These are phyloP conservation scores for Ganoderma sinense DNA, from an alignment of 1,284 basidiomycete genomes.

Conservation along the genomic window DNA sequence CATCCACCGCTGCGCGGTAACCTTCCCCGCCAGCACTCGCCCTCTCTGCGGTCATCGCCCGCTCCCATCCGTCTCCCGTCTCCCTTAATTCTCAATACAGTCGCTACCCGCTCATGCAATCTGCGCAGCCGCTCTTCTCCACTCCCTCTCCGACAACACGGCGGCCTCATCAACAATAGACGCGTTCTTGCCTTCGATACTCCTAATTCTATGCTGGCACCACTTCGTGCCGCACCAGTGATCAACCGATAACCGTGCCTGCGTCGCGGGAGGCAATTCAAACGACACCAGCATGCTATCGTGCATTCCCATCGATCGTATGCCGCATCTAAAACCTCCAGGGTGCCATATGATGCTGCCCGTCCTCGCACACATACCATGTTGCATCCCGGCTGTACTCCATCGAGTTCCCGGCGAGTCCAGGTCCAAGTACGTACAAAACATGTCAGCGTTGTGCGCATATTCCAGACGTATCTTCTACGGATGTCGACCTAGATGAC, in stretches of 20 bases:
- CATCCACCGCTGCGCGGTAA: conserved; percentile 11
- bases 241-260: conserved; percentile 28
- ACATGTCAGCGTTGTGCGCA: conserved; percentile 17
- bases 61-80: neutral
- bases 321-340: conserved; percentile 25
- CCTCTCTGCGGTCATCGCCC: conserved; percentile 1
- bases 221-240: conserved; percentile 17
- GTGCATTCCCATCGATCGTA: conserved; percentile 22
- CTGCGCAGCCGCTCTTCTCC: neutral
- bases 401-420: conserved; percentile 12
- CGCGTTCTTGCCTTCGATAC: neutral
- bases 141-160: conserved; percentile 8
- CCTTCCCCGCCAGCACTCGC: conserved; percentile 7
- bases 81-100: conserved; percentile 4
- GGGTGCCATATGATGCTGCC: conserved; percentile 25
- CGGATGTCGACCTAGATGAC: conserved; percentile 21
- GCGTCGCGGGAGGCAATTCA: conserved; percentile 26
- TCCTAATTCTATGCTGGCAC: neutral
- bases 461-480: conserved; percentile 17
- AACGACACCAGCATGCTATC: conserved; percentile 16
- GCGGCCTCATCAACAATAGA: conserved; percentile 12
- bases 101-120: neutral
- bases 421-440: conserved; percentile 29
- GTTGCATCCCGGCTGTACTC: conserved; percentile 12
- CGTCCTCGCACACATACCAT: conserved; percentile 11